phyloP scores from a whole-genome alignment of 192 early-diverging fungal species.

The Powellomyces hirtus region DNA sequence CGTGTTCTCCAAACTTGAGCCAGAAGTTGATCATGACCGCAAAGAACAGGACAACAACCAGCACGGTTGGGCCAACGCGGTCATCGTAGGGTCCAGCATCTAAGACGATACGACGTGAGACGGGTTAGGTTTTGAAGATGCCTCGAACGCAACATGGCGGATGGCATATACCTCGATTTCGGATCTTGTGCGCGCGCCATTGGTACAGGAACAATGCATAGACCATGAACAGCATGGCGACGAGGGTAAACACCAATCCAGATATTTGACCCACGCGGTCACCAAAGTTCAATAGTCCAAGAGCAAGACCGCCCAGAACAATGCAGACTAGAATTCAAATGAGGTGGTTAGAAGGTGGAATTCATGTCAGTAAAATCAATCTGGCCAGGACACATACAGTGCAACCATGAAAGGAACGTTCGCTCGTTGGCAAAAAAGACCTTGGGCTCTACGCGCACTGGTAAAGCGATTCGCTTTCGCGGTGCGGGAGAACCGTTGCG shows the following conservation, averaged over 20 bases:
- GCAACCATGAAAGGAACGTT: slow-evolving; percentile 81
- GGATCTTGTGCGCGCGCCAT: slow-evolving; percentile 66
- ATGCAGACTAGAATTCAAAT: slow-evolving; percentile 53
- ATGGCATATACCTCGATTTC: slow-evolving; percentile 40
- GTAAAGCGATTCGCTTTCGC: slow-evolving; percentile 34
- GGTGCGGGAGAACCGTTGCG: neutral
- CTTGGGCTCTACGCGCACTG: slow-evolving; percentile 78
- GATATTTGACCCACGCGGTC: slow-evolving; percentile 65
- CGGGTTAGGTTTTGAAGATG: neutral
- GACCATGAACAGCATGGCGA: slow-evolving; percentile 67
- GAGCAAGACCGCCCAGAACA: slow-evolving; percentile 63
- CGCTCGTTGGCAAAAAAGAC: slow-evolving; percentile 86
- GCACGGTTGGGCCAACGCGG: slow-evolving; percentile 63
- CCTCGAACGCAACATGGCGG: slow-evolving; percentile 47
- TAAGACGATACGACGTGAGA: neutral
- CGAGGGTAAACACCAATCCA: slow-evolving; percentile 68
- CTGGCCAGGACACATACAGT: slow-evolving; percentile 46
- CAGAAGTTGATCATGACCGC: slow-evolving; percentile 40
- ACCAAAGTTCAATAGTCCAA: slow-evolving; percentile 76
- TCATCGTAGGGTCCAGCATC: slow-evolving; percentile 64
- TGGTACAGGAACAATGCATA: slow-evolving; percentile 72
- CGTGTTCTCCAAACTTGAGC: slow-evolving; percentile 34
- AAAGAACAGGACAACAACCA: slow-evolving; percentile 59
- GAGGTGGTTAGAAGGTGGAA: too few species aligned
- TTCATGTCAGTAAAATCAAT: too few species aligned